Conservation (phyloP, 176 grass and related monocot species). For the Metroxylon sagu region DNA sequence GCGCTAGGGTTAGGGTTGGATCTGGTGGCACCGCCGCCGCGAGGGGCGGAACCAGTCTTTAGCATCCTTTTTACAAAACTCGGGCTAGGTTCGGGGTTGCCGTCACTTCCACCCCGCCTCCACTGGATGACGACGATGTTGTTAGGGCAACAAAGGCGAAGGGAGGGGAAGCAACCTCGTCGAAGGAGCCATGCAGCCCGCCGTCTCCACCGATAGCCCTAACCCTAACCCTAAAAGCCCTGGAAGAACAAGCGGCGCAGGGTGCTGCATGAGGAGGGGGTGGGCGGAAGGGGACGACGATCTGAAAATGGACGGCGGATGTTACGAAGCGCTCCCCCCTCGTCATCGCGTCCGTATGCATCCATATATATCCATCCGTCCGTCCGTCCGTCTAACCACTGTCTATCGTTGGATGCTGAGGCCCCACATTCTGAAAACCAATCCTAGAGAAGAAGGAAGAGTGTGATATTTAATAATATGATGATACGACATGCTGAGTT, state of each 20-base stretch:
- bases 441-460: no score
- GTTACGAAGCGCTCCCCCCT: not conserved
- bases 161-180: conserved; percentile 3
- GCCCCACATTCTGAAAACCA: no score
- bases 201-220: not conserved
- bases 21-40: not conserved
- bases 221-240: not conserved
- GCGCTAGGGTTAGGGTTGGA: not conserved
- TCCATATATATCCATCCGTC: no score
- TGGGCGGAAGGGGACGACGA: not conserved
- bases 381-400: no score
- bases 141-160: not conserved
- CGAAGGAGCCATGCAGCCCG: not conserved
- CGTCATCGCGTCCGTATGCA: no score
- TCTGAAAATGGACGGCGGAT: conserved; percentile 16
- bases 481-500: no score
- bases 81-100: not conserved
- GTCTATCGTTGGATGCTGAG: no score
- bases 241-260: no score
- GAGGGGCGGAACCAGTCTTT: conserved; percentile 3
- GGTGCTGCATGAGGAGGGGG: not conserved
- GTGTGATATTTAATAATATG: no score
- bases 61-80: not conserved
- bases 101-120: not conserved
- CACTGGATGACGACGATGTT: not conserved